Evolutionary conservation across 257 asterid species (phyloP).

Genomic region (Oldenlandia corymbosa): DNA sequence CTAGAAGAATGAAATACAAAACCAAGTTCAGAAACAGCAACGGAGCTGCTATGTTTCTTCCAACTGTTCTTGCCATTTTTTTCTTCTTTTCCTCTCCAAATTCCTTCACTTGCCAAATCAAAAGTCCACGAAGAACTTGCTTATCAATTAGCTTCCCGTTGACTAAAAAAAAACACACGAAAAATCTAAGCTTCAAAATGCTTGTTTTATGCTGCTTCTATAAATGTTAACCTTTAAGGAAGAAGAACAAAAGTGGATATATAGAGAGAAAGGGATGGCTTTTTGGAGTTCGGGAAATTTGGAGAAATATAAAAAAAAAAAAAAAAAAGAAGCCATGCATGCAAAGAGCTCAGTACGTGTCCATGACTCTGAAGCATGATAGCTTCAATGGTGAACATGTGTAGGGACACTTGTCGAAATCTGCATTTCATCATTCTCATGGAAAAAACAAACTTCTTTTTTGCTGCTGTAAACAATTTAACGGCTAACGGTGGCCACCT

Average conservation of each 20-base stretch:
- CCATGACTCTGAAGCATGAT: background rate
- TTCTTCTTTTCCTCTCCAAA: background rate
- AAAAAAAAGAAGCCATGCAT: background rate
- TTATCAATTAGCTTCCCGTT: too few species aligned
- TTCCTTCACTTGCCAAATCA: too few species aligned
- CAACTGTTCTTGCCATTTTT: constrained; percentile 64
- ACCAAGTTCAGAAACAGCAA: constrained; percentile 63
- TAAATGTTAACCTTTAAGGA: too few species aligned
- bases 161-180: too few species aligned
- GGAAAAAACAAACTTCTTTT: background rate
- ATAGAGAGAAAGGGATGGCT: too few species aligned
- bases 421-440: background rate
- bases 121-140: too few species aligned
- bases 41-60: constrained; percentile 71
- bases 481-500: background rate
- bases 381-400: constrained; percentile 20
- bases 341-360: constrained; percentile 24
- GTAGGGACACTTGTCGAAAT: constrained; percentile 26
- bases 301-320: too few species aligned
- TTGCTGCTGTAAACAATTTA: background rate
- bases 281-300: too few species aligned
- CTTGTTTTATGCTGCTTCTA: too few species aligned
- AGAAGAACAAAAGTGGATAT: too few species aligned
- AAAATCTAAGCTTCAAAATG: too few species aligned
- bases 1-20: constrained; percentile 65